Evolutionary conservation across 306 rosid species (phyloP).

Genomic region (Lotus japonicus): DNA sequence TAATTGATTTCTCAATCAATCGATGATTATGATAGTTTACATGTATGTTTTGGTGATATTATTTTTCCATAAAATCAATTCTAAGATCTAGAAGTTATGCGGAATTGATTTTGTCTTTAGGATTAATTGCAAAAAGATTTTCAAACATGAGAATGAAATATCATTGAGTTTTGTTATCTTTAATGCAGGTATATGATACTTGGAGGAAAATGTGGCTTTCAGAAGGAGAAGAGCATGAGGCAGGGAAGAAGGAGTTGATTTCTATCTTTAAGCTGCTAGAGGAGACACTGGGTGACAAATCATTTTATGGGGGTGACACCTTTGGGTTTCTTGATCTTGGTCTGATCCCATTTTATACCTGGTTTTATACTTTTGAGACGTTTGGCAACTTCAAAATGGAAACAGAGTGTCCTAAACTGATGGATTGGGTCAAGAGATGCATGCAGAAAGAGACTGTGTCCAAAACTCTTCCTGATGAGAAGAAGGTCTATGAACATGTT

Average conservation of each 20-base stretch:
- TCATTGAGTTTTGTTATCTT: no score
- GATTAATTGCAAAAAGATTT: no score
- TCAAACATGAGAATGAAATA: background rate
- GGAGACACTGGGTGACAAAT: conserved; percentile 26
- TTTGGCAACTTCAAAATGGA: conserved; percentile 41
- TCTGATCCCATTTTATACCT: conserved; percentile 23
- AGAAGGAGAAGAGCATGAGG: conserved; percentile 44
- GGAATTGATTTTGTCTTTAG: no score
- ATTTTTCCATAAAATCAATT: no score
- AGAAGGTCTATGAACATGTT: conserved; percentile 25
- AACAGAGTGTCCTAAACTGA: conserved; percentile 40
- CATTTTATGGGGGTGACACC: conserved; percentile 28
- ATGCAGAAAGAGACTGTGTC: conserved; percentile 29
- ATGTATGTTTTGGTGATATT: no score
- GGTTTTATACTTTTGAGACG: conserved; percentile 38
- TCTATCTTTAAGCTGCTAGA: conserved; percentile 29
- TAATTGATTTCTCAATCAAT: no score
- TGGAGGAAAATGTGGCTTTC: conserved; percentile 30
- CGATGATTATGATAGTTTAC: no score
- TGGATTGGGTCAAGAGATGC: conserved; percentile 45
- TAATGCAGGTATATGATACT: conserved; percentile 16
- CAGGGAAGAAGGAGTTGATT: conserved; percentile 27
- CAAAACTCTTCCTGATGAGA: conserved; percentile 39
- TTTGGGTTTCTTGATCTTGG: conserved; percentile 45
- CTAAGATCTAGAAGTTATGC: no score